phyloP scores from a whole-genome alignment of 2,329 filamentous ascomycete genomes.

The Xylaria digitata region DNA sequence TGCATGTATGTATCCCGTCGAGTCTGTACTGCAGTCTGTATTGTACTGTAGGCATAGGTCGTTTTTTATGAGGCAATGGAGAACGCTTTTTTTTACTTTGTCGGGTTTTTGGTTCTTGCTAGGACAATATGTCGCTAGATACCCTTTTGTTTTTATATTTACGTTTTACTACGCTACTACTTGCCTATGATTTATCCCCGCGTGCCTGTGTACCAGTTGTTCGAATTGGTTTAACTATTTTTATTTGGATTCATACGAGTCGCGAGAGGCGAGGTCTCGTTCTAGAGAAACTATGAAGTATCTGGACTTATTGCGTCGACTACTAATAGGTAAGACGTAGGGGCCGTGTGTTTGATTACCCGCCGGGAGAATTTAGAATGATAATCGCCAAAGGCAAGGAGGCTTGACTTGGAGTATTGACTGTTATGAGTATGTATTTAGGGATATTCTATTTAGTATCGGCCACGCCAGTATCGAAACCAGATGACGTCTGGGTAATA shows the following conservation, averaged over 20 bases:
- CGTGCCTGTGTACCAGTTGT: too few relatives aligned
- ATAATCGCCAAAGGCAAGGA: neutral
- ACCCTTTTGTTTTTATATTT: neutral
- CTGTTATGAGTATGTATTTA: slow-evolving; percentile 22
- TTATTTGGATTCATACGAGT: neutral
- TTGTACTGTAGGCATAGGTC: slow-evolving; percentile 25
- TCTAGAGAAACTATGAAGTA: neutral
- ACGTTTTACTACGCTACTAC: neutral
- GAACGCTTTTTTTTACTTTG: slow-evolving; percentile 22
- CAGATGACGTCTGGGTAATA: neutral
- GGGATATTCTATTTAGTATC: slow-evolving; percentile 6
- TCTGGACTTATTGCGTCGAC: neutral
- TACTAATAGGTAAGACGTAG: neutral
- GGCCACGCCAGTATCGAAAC: neutral
- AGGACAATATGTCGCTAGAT: too few relatives aligned
- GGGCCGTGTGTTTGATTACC: neutral
- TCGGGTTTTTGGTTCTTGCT: slow-evolving; percentile 5
- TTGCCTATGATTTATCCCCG: neutral
- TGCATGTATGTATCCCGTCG: slow-evolving; percentile 26
- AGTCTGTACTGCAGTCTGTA: slow-evolving; percentile 27
- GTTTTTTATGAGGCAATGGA: slow-evolving; percentile 37
- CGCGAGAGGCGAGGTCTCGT: neutral
- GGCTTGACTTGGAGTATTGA: neutral
- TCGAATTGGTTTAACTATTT: too few relatives aligned
- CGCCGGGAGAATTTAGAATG: neutral